phyloP scores from a whole-genome alignment of 208 protist genomes.

The Acanthamoeba lenticulata region DNA sequence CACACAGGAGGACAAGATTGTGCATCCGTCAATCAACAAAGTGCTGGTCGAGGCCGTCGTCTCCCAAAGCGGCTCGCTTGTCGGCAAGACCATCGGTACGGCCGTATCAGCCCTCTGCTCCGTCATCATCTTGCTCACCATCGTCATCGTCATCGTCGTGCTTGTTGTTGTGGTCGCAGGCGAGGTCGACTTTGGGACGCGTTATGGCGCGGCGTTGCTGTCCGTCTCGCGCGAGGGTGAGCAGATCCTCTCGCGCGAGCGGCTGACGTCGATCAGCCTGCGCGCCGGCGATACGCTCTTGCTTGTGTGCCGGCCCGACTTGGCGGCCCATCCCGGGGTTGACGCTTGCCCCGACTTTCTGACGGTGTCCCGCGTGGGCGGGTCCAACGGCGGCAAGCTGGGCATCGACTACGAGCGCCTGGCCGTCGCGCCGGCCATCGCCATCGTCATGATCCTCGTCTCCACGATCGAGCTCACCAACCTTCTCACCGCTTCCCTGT shows the following conservation, averaged over 20 bases:
- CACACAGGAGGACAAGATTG: background rate
- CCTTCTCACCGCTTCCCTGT: constrained; percentile 48
- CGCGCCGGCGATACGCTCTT: constrained; percentile 10
- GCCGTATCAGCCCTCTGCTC: background rate
- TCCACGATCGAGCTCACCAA: background rate
- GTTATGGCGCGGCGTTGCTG: background rate
- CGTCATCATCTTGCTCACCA: background rate
- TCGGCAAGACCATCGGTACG: constrained; percentile 2
- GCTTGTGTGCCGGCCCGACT: background rate
- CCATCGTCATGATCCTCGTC: background rate
- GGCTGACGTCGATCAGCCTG: background rate
- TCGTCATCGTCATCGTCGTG: no score
- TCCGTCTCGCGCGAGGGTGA: background rate
- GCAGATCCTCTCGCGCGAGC: background rate
- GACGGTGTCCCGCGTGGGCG: background rate
- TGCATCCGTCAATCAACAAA: constrained; percentile 35
- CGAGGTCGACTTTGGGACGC: background rate
- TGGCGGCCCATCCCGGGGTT: background rate
- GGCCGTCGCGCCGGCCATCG: background rate
- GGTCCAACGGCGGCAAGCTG: background rate
- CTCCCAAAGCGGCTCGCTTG: background rate
- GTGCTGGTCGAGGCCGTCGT: constrained; percentile 40
- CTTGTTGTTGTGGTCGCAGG: background rate
- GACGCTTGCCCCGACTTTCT: background rate
- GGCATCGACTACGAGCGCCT: background rate